Evolutionary conservation across 495 filamentous ascomycete species (phyloP).

Genomic region (Daldinia loculata): DNA sequence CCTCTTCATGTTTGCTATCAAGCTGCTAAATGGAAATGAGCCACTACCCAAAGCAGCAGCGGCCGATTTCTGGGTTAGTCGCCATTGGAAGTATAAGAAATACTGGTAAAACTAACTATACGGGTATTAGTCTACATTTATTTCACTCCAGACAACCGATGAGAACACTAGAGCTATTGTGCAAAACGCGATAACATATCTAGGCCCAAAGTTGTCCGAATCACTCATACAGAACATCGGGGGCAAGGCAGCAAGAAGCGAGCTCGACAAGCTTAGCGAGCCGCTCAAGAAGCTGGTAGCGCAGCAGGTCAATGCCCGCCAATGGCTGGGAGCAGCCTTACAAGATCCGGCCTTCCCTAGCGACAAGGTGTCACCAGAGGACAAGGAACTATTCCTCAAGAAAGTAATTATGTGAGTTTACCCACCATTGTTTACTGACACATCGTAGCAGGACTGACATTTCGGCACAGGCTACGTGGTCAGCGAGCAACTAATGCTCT

Average conservation of each 20-base stretch:
- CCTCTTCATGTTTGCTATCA: conserved; percentile 80
- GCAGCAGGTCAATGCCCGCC: conserved; percentile 65
- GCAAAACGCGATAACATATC: conserved; percentile 62
- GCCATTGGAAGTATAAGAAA: conserved; percentile 24
- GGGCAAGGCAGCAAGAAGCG: conserved; percentile 77
- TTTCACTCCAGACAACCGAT: conserved; percentile 52
- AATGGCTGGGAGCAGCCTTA: conserved; percentile 69
- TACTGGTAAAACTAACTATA: conserved; percentile 36
- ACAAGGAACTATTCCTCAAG: conserved; percentile 69
- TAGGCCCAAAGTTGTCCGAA: conserved; percentile 67
- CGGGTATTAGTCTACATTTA: conserved; percentile 55
- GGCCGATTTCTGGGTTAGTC: conserved; percentile 79
- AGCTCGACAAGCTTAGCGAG: conserved; percentile 78
- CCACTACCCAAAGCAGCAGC: conserved; percentile 82
- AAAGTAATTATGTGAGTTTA: conserved; percentile 63
- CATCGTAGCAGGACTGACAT: conserved; percentile 21
- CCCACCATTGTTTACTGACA: background rate
- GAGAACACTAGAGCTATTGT: conserved; percentile 56
- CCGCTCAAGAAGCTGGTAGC: conserved; percentile 80
- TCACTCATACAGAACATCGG: conserved; percentile 73
- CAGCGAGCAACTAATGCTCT: conserved; percentile 65
- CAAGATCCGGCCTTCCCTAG: conserved; percentile 64
- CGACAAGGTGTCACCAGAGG: conserved; percentile 65
- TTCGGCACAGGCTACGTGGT: conserved; percentile 64
- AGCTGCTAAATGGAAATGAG: conserved; percentile 75